These are phyloP conservation scores for Ambrosia artemisiifolia DNA, from an alignment of 129 eudicot genomes.

Conservation along the genomic window DNA sequence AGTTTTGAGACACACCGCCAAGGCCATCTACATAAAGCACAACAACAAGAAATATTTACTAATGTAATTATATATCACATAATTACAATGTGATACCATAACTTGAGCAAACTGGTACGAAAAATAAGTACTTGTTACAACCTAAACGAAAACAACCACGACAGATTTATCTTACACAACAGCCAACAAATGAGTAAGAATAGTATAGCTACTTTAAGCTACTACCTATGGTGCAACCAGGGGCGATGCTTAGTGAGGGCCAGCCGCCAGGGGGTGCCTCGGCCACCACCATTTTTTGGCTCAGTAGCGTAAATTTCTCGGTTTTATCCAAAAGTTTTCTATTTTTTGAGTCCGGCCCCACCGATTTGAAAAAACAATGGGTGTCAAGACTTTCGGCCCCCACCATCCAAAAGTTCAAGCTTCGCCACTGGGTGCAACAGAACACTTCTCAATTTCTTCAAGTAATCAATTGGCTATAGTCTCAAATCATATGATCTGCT, in stretches of 20 bases:
- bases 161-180: neutral
- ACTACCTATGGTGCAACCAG: neutral
- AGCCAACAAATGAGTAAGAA: neutral
- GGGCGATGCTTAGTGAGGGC: no score
- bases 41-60: conserved; percentile 1
- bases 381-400: no score
- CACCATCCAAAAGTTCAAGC: no score
- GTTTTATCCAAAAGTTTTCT: no score
- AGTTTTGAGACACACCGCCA: conserved; percentile 39
- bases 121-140: neutral
- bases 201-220: neutral
- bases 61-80: neutral
- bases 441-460: neutral
- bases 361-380: no score
- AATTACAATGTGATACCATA: neutral
- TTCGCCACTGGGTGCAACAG: conserved; percentile 8
- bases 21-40: conserved; percentile 36
- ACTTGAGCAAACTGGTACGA: neutral
- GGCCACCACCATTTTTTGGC: no score
- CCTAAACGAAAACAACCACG: neutral
- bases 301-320: no score
- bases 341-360: no score
- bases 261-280: no score
- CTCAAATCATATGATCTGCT: neutral
- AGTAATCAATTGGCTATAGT: neutral